These are phyloP conservation scores for Ramalina peruviana DNA, from an alignment of 495 filamentous ascomycete species.

Conservation along the genomic window DNA sequence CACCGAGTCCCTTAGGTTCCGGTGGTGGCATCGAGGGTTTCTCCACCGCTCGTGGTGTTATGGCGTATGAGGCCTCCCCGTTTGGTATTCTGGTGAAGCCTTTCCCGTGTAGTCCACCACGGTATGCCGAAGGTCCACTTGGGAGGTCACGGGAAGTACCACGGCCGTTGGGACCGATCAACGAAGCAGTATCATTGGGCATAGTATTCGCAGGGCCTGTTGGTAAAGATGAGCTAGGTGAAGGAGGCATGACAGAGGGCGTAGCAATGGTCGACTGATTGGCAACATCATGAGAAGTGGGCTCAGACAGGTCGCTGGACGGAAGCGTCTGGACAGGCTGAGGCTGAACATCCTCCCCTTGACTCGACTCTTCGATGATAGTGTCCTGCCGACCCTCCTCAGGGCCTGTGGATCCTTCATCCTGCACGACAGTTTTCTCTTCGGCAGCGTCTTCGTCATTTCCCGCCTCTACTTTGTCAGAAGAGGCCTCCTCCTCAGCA, in stretches of 20 bases:
- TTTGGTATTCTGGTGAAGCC: constrained; percentile 11
- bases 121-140: constrained; percentile 7
- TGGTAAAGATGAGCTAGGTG: constrained; percentile 15
- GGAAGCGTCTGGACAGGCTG: constrained; percentile 7
- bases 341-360: constrained; percentile 9
- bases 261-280: neutral
- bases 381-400: neutral
- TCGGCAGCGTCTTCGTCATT: neutral
- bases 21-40: constrained; percentile 17
- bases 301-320: constrained; percentile 4
- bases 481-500: constrained; percentile 2
- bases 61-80: constrained; percentile 8
- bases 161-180: constrained; percentile 2
- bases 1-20: constrained; percentile 41
- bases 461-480: constrained; percentile 9
- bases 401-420: constrained; percentile 1
- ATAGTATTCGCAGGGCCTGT: constrained; percentile 13
- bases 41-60: constrained; percentile 5
- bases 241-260: constrained; percentile 13
- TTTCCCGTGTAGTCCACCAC: constrained; percentile 21
- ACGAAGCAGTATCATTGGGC: constrained; percentile 4
- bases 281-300: neutral
- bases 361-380: neutral
- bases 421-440: constrained; percentile 5
- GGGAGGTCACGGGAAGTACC: constrained; percentile 11